Base-by-base conservation (phyloP, 352 stramenopile species). In the Halophytophthora polymorphica region DNA sequence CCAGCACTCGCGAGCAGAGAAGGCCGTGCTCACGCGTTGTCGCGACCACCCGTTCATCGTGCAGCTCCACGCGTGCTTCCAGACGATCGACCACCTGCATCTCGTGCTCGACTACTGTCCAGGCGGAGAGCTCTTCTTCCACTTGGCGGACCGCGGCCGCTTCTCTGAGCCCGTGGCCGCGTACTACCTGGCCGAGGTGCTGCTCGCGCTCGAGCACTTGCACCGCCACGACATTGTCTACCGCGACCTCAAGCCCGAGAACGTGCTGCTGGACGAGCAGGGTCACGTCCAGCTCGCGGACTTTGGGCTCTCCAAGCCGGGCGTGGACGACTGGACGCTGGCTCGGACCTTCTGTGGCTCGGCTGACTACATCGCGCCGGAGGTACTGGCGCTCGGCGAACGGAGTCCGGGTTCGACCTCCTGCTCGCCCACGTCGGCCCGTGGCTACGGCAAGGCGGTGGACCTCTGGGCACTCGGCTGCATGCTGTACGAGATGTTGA, bases 1-100 rank as follows among this genome's bases (percentile, higher is more conserved):
- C 17, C 69, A 94, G 57, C 84, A 96, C 58, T 93, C 88, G 17
- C 67, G 85, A 13, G 70, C 86, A 21, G 90, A 97, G 64, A 79
- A 88, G 35, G 71, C 77, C 3, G 90, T 97, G 41, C 81, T 97
- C 19, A 84, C 78, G 22, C 94, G 97, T 61, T 86, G 76, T 33
- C 76, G 84, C 19, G 75, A 92, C 56, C 90, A 97, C 54, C 89
- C 89, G 31, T 97, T 96, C 68, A 96, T 97, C 59, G 77, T 97
- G 3, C 86, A 90, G 48, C 76, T 97, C 29, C 83, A 95, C 48
- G 80, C 73, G 17, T 79, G 84, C 17, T 96, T 97, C 53, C 87
- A 97, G 62, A 95, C 85, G 21, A 87, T 83, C 51, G 63, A 93
- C 42, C 72, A 86, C 42, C 53, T 92, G 17, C 67, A 88, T 42